A percentile compares a stretch with the other conserved stretches of the same genome.
Conservation (phyloP, 306 rosid species). For the Dalbergia cultrata region DNA sequence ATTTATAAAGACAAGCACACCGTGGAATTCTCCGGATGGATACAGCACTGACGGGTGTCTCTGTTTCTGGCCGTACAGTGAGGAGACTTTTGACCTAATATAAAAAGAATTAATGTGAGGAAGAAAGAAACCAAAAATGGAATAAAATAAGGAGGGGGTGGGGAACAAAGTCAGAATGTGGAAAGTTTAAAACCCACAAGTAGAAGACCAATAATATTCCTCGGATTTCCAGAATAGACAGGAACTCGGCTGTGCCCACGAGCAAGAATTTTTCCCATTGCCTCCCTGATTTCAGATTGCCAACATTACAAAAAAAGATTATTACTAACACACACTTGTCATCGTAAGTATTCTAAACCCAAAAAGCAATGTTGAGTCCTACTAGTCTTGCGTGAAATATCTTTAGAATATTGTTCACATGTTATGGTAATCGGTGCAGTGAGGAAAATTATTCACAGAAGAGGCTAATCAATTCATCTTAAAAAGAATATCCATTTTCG, state of each 20-base stretch:
- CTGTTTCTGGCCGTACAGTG: slow-evolving; percentile 97
- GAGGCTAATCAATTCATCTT: slow-evolving; percentile 16
- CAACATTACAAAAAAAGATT: slow-evolving; percentile 1
- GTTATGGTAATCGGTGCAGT: slow-evolving; percentile 30
- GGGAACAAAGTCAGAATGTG: slow-evolving; percentile 22
- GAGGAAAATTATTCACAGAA: slow-evolving; percentile 9
- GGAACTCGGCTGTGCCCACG: slow-evolving; percentile 99
- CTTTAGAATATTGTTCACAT: slow-evolving; percentile 25
- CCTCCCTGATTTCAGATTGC: slow-evolving; percentile 75
- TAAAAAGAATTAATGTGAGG: slow-evolving; percentile 12
- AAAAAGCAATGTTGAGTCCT: slow-evolving; percentile 21
- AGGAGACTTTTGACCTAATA: slow-evolving; percentile 94
- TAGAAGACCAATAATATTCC: slow-evolving; percentile 91
- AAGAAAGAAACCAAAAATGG: slow-evolving; percentile 31
- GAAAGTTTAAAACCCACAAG: slow-evolving; percentile 61
- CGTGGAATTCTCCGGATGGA: slow-evolving; percentile 95
- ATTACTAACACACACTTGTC: neutral
- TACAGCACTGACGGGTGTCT: slow-evolving; percentile 97
- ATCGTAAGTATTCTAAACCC: slow-evolving; percentile 7
- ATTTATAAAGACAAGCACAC: slow-evolving; percentile 55
- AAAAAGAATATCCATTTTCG: slow-evolving; percentile 8
- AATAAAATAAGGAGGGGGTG: neutral
- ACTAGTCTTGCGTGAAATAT: slow-evolving; percentile 23
- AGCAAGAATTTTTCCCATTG: slow-evolving; percentile 96
- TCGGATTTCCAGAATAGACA: slow-evolving; percentile 94